Base-by-base conservation (phyloP, 192 early-diverging fungal genomes). In the Dispira simplex region DNA sequence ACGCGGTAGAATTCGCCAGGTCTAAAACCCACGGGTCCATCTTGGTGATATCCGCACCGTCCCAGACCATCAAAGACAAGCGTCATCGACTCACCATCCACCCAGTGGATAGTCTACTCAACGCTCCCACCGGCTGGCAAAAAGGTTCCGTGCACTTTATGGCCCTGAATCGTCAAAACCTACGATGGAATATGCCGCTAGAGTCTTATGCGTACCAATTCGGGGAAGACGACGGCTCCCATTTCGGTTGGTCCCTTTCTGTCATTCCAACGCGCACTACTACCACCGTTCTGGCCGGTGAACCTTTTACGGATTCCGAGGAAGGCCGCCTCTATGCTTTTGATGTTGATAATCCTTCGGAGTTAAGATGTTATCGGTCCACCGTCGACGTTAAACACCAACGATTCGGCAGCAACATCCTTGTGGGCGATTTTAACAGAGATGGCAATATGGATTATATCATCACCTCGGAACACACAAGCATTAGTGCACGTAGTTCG, bases 111-210 rank as follows among this genome's bases (percentile, higher is more conserved):
- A 3, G 54, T 14, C 54, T 56, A 14, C 13, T 26, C 12, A 27
- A 27, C 1, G 54, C 27, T 13, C 54, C 18, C 20, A 2, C 23
- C 6, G 54, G 54, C 3, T 56, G 54, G 54, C 54, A 56, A 56
- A 56, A 56, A 20, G 54, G 54, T 3, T 20, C 54, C 54, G 54
- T 56, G 54, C 25, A 56, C 54, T 8, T 26, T 26, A 56, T 56
- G 13, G 12, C n/a, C 20, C 18, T 26, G 2, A 27, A 26, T 18
- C 23, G 20, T 3, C 54, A 26, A 13, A 18, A 18, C 3, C n/a
- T 56, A 20, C 1, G 6, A 39, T 4, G 32, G 32, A 26, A 56
- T 27, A 26, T 13, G 20, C 18, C 18, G 3, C 54, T 56, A 26
- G 10, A 20, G 2, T 25, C 54, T 26, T 20, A 4, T 27, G 23